A percentile compares a stretch with the other conserved stretches of the same genome.
Conservation (phyloP, 192 early-diverging fungal genomes). For the Ambispora gerdemannii region DNA sequence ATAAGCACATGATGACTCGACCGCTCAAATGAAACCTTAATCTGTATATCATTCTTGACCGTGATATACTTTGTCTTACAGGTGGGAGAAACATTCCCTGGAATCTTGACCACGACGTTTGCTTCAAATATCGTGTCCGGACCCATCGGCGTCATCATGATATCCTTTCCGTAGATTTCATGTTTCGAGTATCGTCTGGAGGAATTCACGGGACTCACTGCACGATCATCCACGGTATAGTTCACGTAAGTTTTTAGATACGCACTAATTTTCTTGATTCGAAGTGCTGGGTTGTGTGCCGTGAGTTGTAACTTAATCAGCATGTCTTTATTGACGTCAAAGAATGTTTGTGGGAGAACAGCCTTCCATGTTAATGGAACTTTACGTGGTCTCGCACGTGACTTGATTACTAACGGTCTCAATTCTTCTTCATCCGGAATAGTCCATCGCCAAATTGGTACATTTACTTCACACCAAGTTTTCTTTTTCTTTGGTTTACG, state of each 20-base stretch:
- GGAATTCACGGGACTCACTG: background rate
- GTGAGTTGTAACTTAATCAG: constrained; percentile 1
- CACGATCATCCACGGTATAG: constrained; percentile 6
- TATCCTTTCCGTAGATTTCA: constrained; percentile 1
- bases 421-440: constrained; percentile 13
- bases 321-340: constrained; percentile 6
- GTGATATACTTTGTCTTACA: constrained; percentile 23
- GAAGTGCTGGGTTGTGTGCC: background rate
- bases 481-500: constrained; percentile 11
- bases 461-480: constrained; percentile 3
- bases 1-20: constrained; percentile 17
- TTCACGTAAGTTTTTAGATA: background rate
- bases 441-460: constrained; percentile 4
- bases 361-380: constrained; percentile 21
- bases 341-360: constrained; percentile 23
- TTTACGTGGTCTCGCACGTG: background rate
- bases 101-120: background rate
- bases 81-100: background rate
- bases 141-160: background rate
- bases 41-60: constrained; percentile 21
- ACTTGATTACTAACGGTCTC: constrained; percentile 13
- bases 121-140: constrained; percentile 16
- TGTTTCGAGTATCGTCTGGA: constrained; percentile 6
- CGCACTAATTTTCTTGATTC: constrained; percentile 12
- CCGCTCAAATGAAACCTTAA: constrained; percentile 23